These are phyloP conservation scores for Lactarius psammicola DNA, from an alignment of 768 basidiomycete genomes.

Conservation along the genomic window DNA sequence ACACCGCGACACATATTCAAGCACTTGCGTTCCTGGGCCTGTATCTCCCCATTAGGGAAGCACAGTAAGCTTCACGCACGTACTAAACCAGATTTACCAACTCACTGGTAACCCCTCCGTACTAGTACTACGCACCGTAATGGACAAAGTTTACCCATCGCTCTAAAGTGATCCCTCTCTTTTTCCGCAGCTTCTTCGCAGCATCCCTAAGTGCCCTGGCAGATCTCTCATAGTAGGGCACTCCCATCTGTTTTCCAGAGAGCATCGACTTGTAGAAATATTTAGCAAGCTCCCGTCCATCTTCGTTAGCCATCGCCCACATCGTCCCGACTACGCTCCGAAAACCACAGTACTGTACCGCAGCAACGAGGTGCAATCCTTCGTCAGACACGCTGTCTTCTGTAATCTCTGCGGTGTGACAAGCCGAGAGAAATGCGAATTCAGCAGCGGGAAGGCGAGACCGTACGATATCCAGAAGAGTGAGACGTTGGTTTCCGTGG, in stretches of 20 bases:
- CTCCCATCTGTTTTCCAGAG: background rate
- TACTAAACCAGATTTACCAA: background rate
- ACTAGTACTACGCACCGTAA: slow-evolving; percentile 15
- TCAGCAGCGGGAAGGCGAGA: slow-evolving; percentile 13
- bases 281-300: slow-evolving; percentile 11
- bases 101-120: background rate
- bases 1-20: background rate
- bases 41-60: background rate
- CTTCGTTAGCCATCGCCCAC: slow-evolving; percentile 22
- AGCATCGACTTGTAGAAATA: slow-evolving; percentile 1
- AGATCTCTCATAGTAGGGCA: slow-evolving; percentile 1
- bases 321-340: slow-evolving; percentile 23
- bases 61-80: background rate
- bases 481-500: background rate
- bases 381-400: slow-evolving; percentile 16
- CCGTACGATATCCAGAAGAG: slow-evolving; percentile 9
- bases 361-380: slow-evolving; percentile 20
- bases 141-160: slow-evolving; percentile 18
- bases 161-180: background rate
- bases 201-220: slow-evolving; percentile 11
- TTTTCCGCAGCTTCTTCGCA: slow-evolving; percentile 2
- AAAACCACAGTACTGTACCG: slow-evolving; percentile 24
- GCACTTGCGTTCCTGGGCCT: background rate
- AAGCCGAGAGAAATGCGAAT: slow-evolving; percentile 23
- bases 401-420: slow-evolving; percentile 18